Percentiles rank a stretch among this genome's conserved stretches.
These are phyloP conservation scores for Xylariales sp. DNA, from an alignment of 2,329 filamentous ascomycete genomes.

Conservation along the genomic window DNA sequence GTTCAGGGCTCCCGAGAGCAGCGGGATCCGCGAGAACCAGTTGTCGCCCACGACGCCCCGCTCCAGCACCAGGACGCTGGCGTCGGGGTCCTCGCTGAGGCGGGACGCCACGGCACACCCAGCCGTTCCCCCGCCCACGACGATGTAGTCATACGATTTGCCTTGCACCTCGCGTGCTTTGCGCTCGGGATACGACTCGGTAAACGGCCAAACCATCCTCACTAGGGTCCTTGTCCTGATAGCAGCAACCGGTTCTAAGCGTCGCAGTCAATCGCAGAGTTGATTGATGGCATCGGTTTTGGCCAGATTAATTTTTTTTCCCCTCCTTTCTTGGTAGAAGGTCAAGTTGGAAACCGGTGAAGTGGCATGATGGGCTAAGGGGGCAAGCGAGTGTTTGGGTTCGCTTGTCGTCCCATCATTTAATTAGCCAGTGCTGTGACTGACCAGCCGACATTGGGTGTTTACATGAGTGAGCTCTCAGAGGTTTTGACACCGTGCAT, in stretches of 20 bases:
- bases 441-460: no score
- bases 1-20: conserved; percentile 7
- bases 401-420: no score
- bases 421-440: no score
- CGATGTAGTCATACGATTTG: conserved; percentile 11
- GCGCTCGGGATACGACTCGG: conserved; percentile 5
- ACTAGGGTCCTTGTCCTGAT: background rate
- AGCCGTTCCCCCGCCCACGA: conserved; percentile 10
- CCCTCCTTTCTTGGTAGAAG: no score
- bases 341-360: no score
- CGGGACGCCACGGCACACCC: conserved; percentile 8
- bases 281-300: no score
- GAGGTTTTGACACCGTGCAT: no score
- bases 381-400: no score
- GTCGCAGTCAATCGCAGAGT: no score
- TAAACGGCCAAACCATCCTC: conserved; percentile 9
- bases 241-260: background rate
- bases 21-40: conserved; percentile 9
- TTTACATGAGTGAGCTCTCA: no score
- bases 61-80: conserved; percentile 8
- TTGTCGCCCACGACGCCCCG: conserved; percentile 7
- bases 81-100: conserved; percentile 8
- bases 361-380: no score
- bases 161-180: conserved; percentile 2
- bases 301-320: no score